Percentiles rank a stretch among this genome's conserved stretches.
These are phyloP conservation scores for Dendrocalamus sinicus DNA, from an alignment of 176 grass and related monocot species.

Conservation along the genomic window DNA sequence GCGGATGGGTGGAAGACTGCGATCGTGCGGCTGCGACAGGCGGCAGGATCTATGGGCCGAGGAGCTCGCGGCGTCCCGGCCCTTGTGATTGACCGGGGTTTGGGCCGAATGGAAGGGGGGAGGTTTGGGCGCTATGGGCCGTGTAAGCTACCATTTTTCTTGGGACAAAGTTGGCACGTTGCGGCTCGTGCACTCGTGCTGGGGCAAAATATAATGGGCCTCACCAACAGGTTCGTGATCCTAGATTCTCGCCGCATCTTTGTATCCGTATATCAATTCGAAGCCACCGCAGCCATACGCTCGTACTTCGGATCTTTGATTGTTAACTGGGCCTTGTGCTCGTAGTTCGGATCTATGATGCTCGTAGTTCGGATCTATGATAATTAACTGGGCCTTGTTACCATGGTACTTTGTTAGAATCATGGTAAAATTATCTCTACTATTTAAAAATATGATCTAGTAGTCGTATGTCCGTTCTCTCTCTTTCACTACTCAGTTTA, in stretches of 20 bases:
- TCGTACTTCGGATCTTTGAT: not conserved
- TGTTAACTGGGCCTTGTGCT: not conserved
- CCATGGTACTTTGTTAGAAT: too few relatives aligned
- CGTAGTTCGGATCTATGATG: not conserved
- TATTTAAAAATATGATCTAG: too few relatives aligned
- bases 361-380: not conserved
- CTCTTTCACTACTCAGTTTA: too few relatives aligned
- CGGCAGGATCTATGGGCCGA: not conserved
- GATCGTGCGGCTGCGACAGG: not conserved
- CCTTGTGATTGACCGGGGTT: too few relatives aligned
- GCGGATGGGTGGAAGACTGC: not conserved
- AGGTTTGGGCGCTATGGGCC: not conserved
- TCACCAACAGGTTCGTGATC: not conserved
- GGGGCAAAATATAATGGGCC: not conserved
- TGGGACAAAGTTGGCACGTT: not conserved
- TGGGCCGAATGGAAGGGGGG: not conserved
- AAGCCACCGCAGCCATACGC: not conserved
- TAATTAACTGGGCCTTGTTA: not conserved
- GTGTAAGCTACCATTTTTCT: too few relatives aligned
- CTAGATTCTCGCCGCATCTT: not conserved
- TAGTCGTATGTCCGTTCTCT: too few relatives aligned
- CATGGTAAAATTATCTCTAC: too few relatives aligned
- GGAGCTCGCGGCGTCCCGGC: not conserved
- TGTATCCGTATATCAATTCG: not conserved
- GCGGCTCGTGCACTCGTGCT: rapidly evolving